Evolutionary conservation across 1,284 basidiomycete genomes (phyloP).

Genomic region (Tremellales sp.): DNA sequence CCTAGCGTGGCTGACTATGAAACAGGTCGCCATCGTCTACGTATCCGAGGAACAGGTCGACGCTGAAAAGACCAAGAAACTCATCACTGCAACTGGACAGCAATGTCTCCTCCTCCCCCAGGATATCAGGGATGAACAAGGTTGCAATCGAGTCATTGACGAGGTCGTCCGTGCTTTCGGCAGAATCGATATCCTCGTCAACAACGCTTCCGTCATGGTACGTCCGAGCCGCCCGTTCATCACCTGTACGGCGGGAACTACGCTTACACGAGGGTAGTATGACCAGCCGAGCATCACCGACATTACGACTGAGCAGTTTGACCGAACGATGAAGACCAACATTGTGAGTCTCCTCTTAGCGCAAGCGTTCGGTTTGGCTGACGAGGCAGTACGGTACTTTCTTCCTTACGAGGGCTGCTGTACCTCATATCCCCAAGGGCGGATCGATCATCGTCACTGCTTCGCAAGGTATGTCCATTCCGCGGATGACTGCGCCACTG

Average conservation of each 20-base stretch:
- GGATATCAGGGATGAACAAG: conserved; percentile 38
- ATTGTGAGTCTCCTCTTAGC: conserved; percentile 12
- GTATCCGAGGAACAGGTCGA: conserved; percentile 54
- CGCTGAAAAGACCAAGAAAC: conserved; percentile 38
- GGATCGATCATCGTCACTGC: conserved; percentile 45
- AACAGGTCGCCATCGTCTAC: conserved; percentile 57
- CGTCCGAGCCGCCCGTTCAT: conserved; percentile 10
- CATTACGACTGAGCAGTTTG: conserved; percentile 44
- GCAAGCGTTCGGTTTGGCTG: not conserved
- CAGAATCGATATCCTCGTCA: conserved; percentile 43
- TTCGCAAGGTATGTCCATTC: conserved; percentile 29
- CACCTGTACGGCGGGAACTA: not conserved
- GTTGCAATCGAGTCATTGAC: conserved; percentile 39
- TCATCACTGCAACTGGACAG: conserved; percentile 29
- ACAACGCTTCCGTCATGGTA: conserved; percentile 47
- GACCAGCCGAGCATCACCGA: conserved; percentile 32
- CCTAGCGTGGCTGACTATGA: not conserved
- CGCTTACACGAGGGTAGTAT: conserved; percentile 19
- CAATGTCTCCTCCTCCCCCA: conserved; percentile 33
- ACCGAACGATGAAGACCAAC: conserved; percentile 41
- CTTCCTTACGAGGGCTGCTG: conserved; percentile 42
- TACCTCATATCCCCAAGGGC: conserved; percentile 47
- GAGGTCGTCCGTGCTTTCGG: conserved; percentile 41
- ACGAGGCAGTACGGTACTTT: conserved; percentile 25
- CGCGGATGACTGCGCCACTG: not conserved